A percentile compares a stretch with the other conserved stretches of the same genome.
Evolutionary conservation across 768 basidiomycete species (phyloP).

Genomic region (Mycena belliarum): DNA sequence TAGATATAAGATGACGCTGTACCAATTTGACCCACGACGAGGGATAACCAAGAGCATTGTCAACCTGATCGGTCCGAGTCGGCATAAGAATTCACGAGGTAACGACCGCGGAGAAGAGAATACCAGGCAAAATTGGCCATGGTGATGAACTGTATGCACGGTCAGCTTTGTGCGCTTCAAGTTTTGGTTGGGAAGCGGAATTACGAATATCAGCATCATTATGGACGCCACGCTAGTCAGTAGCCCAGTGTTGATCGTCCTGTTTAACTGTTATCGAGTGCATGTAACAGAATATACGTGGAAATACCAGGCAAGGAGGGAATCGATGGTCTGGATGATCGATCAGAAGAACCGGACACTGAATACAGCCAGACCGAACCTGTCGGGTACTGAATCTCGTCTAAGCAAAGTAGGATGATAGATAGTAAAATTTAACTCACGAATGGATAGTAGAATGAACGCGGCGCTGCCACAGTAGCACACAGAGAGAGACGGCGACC

Average conservation of each 20-base stretch:
- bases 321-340: slow-evolving; percentile 2
- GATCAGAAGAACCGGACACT: neutral
- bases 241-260: slow-evolving; percentile 7
- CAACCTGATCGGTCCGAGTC: neutral
- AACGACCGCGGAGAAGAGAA: neutral
- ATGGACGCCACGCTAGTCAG: slow-evolving; percentile 1
- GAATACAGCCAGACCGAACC: neutral
- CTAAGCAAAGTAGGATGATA: neutral
- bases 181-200: neutral
- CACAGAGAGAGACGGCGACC: neutral
- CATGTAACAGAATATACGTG: neutral
- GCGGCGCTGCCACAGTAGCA: slow-evolving; percentile 3
- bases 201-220: slow-evolving; percentile 3
- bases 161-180: too few species aligned
- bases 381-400: neutral
- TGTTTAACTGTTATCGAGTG: neutral
- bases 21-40: neutral
- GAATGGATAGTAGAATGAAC: neutral
- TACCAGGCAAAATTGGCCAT: slow-evolving; percentile 11
- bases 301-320: slow-evolving; percentile 2
- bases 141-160: slow-evolving; percentile 10
- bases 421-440: neutral
- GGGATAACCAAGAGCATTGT: slow-evolving; percentile 5
- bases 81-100: neutral
- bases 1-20: neutral